Evolutionary conservation across 2,329 filamentous ascomycete species (phyloP).

Genomic region (Colletotrichum godetiae): DNA sequence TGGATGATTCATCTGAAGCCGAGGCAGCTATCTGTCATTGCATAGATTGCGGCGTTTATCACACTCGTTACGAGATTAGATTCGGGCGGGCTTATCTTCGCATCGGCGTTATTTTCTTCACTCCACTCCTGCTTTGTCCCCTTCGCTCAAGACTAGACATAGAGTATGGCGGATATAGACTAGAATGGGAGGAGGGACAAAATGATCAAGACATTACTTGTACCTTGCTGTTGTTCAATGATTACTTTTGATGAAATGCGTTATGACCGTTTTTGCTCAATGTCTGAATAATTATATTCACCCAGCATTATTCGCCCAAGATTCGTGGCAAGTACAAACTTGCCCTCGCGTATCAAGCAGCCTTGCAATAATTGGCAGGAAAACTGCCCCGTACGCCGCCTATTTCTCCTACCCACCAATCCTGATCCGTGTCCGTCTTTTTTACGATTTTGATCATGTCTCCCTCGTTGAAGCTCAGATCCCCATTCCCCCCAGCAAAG

Average conservation of each 20-base stretch:
- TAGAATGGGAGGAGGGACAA: neutral
- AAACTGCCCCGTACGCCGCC: slow-evolving; percentile 77
- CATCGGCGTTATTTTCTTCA: neutral
- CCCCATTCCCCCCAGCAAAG: slow-evolving; percentile 78
- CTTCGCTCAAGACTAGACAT: neutral
- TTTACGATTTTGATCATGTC: slow-evolving; percentile 82
- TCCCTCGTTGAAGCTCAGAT: slow-evolving; percentile 80
- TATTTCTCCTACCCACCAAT: slow-evolving; percentile 90
- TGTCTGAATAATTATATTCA: neutral
- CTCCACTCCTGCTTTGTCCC: neutral
- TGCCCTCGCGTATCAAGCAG: slow-evolving; percentile 37
- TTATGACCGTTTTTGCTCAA: neutral
- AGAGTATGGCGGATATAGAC: neutral
- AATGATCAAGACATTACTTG: neutral
- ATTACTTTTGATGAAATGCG: neutral
- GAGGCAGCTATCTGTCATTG: neutral
- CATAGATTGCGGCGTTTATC: neutral
- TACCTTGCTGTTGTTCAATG: neutral
- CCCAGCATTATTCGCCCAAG: neutral
- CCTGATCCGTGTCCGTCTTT: slow-evolving; percentile 82
- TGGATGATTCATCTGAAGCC: neutral
- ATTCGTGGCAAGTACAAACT: neutral
- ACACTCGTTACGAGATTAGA: neutral
- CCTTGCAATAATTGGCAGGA: slow-evolving; percentile 83
- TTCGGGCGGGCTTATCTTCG: neutral